Evolutionary conservation across 2,329 filamentous ascomycete species (phyloP), one percentile per base, ranked within the genome.

Genomic region (Fusarium domesticum): DNA sequence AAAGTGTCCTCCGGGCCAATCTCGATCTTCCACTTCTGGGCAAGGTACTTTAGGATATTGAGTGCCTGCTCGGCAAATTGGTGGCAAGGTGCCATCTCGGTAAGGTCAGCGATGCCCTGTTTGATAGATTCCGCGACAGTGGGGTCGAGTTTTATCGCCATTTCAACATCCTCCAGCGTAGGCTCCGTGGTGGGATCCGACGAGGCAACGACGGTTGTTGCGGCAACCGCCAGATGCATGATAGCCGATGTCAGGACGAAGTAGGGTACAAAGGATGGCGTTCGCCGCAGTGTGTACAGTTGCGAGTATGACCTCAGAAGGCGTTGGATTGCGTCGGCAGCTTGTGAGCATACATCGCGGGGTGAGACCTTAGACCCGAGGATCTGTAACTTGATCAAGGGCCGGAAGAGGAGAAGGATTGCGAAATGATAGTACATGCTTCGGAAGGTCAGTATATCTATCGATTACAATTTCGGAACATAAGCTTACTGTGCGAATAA

Each of bases 371-470:
- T 76, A 6, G 82, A 85, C 7, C 80, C 78, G 37, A 84, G 75
- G 55, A 87, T 80, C 8, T 71, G 70, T 6, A 82, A 59, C 50
- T 80, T 87, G 58, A 88, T 83, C 30, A 89, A 73, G 0, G 86
- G 86, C 6, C 86, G 76, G 61, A 89, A 89, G 2, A 90, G 75
- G n/a, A 88, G 76, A 0, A 86, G 64, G n/a, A 84, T 83, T 20
- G 81, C 77, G 49, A 83, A 84, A 57, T 87, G 78, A 59, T 86
- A 85, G 51, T 86, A 81, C 82, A 87, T 84, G 62, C 81, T 84
- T 46, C 6, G 10, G 4, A 37, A 14, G 6, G 36, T 53, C 32
- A 62, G 45, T 12, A 19, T 18, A n/a, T 7, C 17, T 11, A 25
- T 10, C 20, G 7, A 37, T 31, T 2, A 15, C 18, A 15, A 12